These are phyloP conservation scores for Ustilago xerochloae DNA, from an alignment of 1,284 basidiomycete genomes.

Conservation along the genomic window DNA sequence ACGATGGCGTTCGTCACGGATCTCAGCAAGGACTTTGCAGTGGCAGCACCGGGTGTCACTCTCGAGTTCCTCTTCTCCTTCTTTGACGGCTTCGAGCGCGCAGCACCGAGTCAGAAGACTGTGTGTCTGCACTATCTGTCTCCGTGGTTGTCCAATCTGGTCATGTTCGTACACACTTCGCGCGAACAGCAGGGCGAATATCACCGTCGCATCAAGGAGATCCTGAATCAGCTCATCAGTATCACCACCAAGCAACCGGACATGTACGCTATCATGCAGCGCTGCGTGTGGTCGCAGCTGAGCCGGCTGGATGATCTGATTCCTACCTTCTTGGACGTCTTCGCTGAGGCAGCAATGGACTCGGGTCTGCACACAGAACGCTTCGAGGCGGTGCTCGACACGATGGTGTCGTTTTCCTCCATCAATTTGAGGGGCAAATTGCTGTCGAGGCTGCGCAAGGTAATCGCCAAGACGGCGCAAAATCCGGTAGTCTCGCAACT, in stretches of 20 bases:
- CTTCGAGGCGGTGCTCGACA: conserved; percentile 64
- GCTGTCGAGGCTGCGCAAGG: conserved; percentile 57
- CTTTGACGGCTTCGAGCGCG: conserved; percentile 63
- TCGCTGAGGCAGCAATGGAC: conserved; percentile 63
- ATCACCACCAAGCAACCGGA: conserved; percentile 64
- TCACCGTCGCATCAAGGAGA: conserved; percentile 63
- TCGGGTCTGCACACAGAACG: conserved; percentile 61
- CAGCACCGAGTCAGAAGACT: conserved; percentile 59
- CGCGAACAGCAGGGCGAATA: conserved; percentile 62
- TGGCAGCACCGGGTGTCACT: conserved; percentile 61
- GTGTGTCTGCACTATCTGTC: conserved; percentile 62
- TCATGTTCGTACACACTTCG: conserved; percentile 59
- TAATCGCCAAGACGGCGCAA: conserved; percentile 63
- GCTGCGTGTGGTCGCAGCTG: conserved; percentile 62
- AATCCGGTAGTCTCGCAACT: conserved; percentile 53
- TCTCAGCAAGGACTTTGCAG: conserved; percentile 62
- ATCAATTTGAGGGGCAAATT: conserved; percentile 64
- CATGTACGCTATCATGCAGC: conserved; percentile 65
- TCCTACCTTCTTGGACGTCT: conserved; percentile 61
- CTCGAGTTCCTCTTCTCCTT: conserved; percentile 64
- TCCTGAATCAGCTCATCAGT: conserved; percentile 60
- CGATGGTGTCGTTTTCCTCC: conserved; percentile 64
- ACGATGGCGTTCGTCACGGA: conserved; percentile 62
- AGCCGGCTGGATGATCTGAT: conserved; percentile 63
- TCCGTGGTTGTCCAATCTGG: conserved; percentile 63